phyloP scores from a whole-genome alignment of 176 grass and related monocot genomes.

The Echinochloa phyllopogon region DNA sequence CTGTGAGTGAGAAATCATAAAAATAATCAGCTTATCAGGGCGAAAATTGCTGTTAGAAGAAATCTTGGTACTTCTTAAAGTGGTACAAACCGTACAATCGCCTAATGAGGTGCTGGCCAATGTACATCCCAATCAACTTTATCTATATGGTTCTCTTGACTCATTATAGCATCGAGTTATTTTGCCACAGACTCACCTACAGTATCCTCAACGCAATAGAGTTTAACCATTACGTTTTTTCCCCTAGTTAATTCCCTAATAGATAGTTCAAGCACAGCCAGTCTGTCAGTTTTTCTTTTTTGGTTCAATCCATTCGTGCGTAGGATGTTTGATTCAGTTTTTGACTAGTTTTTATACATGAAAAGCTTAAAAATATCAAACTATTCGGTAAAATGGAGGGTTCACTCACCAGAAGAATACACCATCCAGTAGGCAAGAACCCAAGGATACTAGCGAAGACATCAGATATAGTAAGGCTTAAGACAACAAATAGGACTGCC shows the following conservation, averaged over 20 bases:
- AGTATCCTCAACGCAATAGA: neutral
- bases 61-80: neutral
- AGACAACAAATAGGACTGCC: conserved; percentile 76
- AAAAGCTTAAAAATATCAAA: conserved; percentile 8
- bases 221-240: neutral
- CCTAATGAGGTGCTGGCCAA: neutral
- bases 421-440: conserved; percentile 95
- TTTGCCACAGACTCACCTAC: neutral
- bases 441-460: conserved; percentile 76
- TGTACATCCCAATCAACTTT: neutral
- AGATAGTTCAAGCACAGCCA: neutral
- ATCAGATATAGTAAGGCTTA: conserved; percentile 70
- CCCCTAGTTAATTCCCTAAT: neutral
- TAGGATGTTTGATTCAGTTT: neutral
- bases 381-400: neutral
- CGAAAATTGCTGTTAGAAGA: neutral
- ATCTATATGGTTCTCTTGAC: neutral
- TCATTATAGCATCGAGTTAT: neutral
- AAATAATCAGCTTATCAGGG: neutral
- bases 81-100: neutral
- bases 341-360: neutral
- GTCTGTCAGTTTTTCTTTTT: neutral
- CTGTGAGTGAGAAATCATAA: conserved; percentile 38
- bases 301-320: neutral
- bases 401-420: conserved; percentile 85